A percentile compares a stretch with the other conserved stretches of the same genome.
phyloP scores from a whole-genome alignment of 2,329 filamentous ascomycete genomes.

The Lizonia empirigonia region DNA sequence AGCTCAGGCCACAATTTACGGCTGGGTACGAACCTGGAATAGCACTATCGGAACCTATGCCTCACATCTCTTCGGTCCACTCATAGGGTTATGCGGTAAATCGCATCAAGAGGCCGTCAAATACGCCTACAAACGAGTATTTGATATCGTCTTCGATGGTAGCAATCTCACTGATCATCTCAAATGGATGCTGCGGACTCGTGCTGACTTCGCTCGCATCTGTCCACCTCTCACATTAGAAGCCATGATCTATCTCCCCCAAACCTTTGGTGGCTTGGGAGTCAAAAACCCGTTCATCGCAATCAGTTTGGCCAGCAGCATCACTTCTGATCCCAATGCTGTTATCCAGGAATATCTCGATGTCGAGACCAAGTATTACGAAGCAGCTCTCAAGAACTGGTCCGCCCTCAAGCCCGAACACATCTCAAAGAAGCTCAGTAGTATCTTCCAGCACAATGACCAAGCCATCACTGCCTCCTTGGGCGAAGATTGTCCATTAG shows the following conservation, averaged over 20 bases:
- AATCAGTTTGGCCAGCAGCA: slow-evolving; percentile 24
- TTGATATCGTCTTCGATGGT: slow-evolving; percentile 29
- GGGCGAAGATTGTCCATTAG: slow-evolving; percentile 4
- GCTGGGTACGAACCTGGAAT: slow-evolving; percentile 41
- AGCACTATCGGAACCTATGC: slow-evolving; percentile 31
- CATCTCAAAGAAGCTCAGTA: slow-evolving; percentile 18
- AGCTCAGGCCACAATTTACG: slow-evolving; percentile 25
- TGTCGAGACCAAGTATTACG: slow-evolving; percentile 30
- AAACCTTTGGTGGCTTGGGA: slow-evolving; percentile 37
- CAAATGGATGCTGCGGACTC: slow-evolving; percentile 20
- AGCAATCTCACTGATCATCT: slow-evolving; percentile 29
- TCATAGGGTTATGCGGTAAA: slow-evolving; percentile 33
- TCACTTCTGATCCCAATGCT: slow-evolving; percentile 13
- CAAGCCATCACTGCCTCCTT: slow-evolving; percentile 16
- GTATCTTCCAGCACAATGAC: slow-evolving; percentile 24
- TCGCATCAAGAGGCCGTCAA: slow-evolving; percentile 32
- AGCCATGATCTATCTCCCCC: slow-evolving; percentile 35
- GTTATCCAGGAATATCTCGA: slow-evolving; percentile 20
- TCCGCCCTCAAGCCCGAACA: slow-evolving; percentile 12
- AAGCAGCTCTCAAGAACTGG: slow-evolving; percentile 19
- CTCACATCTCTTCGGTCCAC: slow-evolving; percentile 35
- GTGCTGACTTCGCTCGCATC: not conserved
- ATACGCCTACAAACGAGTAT: slow-evolving; percentile 29
- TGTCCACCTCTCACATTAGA: slow-evolving; percentile 24
- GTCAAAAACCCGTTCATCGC: slow-evolving; percentile 37